phyloP scores from a whole-genome alignment of 2,329 filamentous ascomycete genomes.

The Pseudocercospora fijiensis region DNA sequence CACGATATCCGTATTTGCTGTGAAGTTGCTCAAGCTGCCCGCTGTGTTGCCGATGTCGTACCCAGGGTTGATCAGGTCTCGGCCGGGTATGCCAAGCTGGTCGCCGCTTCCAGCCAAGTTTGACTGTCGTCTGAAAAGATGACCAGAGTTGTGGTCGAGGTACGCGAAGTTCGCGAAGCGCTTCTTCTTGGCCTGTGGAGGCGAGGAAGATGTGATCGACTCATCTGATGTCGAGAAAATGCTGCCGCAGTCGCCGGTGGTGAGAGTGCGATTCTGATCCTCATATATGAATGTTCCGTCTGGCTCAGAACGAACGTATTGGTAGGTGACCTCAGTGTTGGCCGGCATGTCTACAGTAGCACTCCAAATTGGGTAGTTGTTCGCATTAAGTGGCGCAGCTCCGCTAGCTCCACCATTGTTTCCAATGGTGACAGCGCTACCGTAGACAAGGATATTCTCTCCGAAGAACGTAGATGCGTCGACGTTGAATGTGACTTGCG shows the following conservation, averaged over 20 bases:
- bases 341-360: conserved; percentile 36
- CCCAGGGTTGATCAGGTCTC: conserved; percentile 63
- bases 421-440: conserved; percentile 37
- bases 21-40: conserved; percentile 44
- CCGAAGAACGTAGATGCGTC: conserved; percentile 38
- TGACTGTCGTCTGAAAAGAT: conserved; percentile 25
- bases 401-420: conserved; percentile 29
- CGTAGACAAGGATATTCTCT: conserved; percentile 39
- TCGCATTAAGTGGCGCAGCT: conserved; percentile 33
- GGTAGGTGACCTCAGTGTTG: conserved; percentile 35
- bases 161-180: conserved; percentile 19
- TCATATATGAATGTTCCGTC: conserved; percentile 39
- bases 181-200: conserved; percentile 30
- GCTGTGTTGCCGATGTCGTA: conserved; percentile 66
- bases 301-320: conserved; percentile 36
- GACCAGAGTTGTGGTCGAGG: conserved; percentile 16
- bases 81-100: conserved; percentile 57
- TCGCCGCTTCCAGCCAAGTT: conserved; percentile 17
- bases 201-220: conserved; percentile 36
- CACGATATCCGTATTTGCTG: conserved; percentile 65
- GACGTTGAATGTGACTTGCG: conserved; percentile 38
- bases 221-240: conserved; percentile 28
- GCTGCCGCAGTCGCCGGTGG: conserved; percentile 35
- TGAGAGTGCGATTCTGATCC: conserved; percentile 34
- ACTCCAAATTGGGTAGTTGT: conserved; percentile 40